Evolutionary conservation across 192 early-diverging fungal species (phyloP).

Genomic region (Coemansia sp.): DNA sequence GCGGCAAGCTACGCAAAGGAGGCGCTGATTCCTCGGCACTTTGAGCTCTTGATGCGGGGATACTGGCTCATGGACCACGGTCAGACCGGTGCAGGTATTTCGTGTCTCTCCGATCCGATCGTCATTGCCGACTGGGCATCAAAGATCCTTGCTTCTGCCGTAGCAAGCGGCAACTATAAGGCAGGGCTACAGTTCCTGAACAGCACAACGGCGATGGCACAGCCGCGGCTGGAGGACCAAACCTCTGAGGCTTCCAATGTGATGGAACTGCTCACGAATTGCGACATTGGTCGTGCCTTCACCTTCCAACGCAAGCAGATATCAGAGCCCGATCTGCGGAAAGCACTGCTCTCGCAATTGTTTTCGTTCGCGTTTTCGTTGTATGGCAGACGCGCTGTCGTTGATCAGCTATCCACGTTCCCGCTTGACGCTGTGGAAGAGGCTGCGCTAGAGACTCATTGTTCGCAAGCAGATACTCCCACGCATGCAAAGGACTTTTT

Average conservation of each 20-base stretch:
- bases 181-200: slow-evolving; percentile 33
- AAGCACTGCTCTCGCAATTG: slow-evolving; percentile 41
- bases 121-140: slow-evolving; percentile 50
- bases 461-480: slow-evolving; percentile 14
- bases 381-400: slow-evolving; percentile 11
- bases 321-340: slow-evolving; percentile 19
- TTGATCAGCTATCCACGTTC: slow-evolving; percentile 30
- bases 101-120: slow-evolving; percentile 44
- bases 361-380: slow-evolving; percentile 39
- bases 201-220: slow-evolving; percentile 38
- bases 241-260: slow-evolving; percentile 20
- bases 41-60: slow-evolving; percentile 44
- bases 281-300: slow-evolving; percentile 44
- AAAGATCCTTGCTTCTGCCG: slow-evolving; percentile 36
- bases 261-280: slow-evolving; percentile 43
- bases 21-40: slow-evolving; percentile 40
- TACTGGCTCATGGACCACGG: slow-evolving; percentile 57
- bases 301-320: slow-evolving; percentile 36
- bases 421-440: slow-evolving; percentile 42
- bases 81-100: slow-evolving; percentile 20
- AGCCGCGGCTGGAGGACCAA: slow-evolving; percentile 26
- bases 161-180: slow-evolving; percentile 13
- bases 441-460: slow-evolving; percentile 26
- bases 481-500: slow-evolving; percentile 42
- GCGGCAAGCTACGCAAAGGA: slow-evolving; percentile 28